Evolutionary conservation across 2,329 filamentous ascomycete species (phyloP).

Genomic region (Fusarium sterilihyphosum): DNA sequence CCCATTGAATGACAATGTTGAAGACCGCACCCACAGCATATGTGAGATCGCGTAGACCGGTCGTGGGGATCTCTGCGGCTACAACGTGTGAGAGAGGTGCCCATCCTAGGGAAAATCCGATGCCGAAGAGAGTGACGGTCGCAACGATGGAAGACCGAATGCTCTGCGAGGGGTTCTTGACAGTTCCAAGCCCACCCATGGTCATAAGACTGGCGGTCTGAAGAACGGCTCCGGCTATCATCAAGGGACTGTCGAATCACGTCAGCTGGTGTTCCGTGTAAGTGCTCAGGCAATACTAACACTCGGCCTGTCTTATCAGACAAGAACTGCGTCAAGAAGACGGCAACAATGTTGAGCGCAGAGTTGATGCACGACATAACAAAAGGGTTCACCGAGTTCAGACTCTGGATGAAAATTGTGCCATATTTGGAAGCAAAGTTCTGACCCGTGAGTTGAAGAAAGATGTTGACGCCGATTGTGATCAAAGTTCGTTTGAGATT

Average conservation of each 20-base stretch:
- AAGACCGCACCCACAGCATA: slow-evolving; percentile 43
- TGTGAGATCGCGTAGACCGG: slow-evolving; percentile 46
- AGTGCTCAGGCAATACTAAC: neutral
- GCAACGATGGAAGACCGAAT: slow-evolving; percentile 46
- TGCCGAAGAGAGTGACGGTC: slow-evolving; percentile 45
- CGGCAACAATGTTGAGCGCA: slow-evolving; percentile 25
- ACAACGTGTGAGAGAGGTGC: slow-evolving; percentile 50
- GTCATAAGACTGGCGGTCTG: slow-evolving; percentile 46
- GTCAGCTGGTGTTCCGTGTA: neutral
- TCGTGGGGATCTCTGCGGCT: slow-evolving; percentile 47
- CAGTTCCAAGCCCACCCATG: slow-evolving; percentile 51
- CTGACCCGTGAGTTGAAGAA: slow-evolving; percentile 46
- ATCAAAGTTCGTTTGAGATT: slow-evolving; percentile 41
- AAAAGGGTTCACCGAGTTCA: slow-evolving; percentile 45
- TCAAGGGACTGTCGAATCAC: slow-evolving; percentile 25
- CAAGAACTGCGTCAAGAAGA: slow-evolving; percentile 10
- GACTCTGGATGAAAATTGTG: slow-evolving; percentile 43
- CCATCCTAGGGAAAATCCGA: slow-evolving; percentile 48
- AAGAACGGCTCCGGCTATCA: slow-evolving; percentile 42
- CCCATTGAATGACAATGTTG: slow-evolving; percentile 8
- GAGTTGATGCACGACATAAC: slow-evolving; percentile 37
- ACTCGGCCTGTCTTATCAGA: slow-evolving; percentile 2
- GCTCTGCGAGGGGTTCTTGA: slow-evolving; percentile 12
- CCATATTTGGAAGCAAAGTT: slow-evolving; percentile 46
- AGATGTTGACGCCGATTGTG: slow-evolving; percentile 44